Base-by-base conservation (phyloP, 306 rosid species). In the Alnus rubra region DNA sequence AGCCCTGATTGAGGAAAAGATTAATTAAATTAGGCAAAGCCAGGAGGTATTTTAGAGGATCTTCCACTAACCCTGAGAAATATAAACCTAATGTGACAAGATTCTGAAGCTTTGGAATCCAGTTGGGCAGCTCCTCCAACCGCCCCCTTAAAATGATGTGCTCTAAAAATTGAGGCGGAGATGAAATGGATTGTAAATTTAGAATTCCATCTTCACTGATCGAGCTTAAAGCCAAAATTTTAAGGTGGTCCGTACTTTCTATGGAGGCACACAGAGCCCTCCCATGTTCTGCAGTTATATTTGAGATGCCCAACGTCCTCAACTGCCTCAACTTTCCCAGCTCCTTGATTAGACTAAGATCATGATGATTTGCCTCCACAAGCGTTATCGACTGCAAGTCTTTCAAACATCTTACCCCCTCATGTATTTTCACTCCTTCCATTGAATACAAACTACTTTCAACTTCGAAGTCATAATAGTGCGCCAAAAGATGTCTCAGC, bases 151-250 rank as follows among this genome's bases (percentile, higher is more conserved):
- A 49, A 60, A 23, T 2, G 19, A 84, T 78, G 18, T 28, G 10
- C 35, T 18, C 67, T 5, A 76, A 42, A 74, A 2, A 73, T 64
- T 28, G 2, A 1, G 73, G 81, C 0, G 72, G 79, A 12, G 45
- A 33, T 16, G 62, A 45, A 14, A 76, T 39, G 6, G n/a, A 79
- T 28, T 79, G 76, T 7, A 79, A 15, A 31, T 54, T 58, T 6
- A 79, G 44, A 30, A 64, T 71, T 6, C 49, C 87, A 49, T 80
- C 72, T 68, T 79, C 81, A 4, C 37, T 44, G 44, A 23, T 7
- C 47, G 76, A 30, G 7, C 3, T 10, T 5, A 78, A 5, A 0
- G 2, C 4, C 7, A 82, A 70, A 70, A 15, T 6, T 18, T 78
- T 71, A 5, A 74, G 82, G 37, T 78, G 73, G 1, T 49, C 60